phyloP scores from a whole-genome alignment of 495 filamentous ascomycete species.

The Aspergillus heteromorphus region DNA sequence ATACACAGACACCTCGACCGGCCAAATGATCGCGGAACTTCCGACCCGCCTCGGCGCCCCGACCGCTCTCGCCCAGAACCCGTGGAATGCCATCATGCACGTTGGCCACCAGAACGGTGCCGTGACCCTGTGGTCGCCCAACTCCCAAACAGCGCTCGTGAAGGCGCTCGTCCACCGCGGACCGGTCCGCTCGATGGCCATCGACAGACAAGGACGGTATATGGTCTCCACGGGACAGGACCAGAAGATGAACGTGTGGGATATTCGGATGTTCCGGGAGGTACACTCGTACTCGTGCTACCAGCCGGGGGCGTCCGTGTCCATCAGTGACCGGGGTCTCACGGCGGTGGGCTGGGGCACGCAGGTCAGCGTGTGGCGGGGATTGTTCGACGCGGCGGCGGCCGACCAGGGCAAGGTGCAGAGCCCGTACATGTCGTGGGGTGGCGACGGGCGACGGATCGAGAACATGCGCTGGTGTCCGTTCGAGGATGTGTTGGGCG shows the following conservation, averaged over 20 bases:
- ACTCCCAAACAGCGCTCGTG: constrained; percentile 75
- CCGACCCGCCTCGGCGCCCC: constrained; percentile 79
- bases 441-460: constrained; percentile 75
- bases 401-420: constrained; percentile 72
- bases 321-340: constrained; percentile 82
- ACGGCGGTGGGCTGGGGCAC: constrained; percentile 92
- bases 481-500: constrained; percentile 85
- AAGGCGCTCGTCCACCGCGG: constrained; percentile 93
- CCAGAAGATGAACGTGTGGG: constrained; percentile 89
- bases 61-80: constrained; percentile 80
- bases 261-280: constrained; percentile 89
- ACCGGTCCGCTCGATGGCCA: constrained; percentile 79
- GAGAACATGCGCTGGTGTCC: constrained; percentile 88
- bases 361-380: constrained; percentile 81
- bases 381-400: constrained; percentile 67
- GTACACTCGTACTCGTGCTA: constrained; percentile 86
- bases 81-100: constrained; percentile 85
- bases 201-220: constrained; percentile 87
- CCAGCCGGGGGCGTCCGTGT: constrained; percentile 74
- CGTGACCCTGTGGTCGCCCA: constrained; percentile 95
- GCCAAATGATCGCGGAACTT: constrained; percentile 75
- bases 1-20: constrained; percentile 93
- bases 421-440: constrained; percentile 89
- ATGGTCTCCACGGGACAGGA: constrained; percentile 95
- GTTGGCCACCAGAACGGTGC: constrained; percentile 91